Percentiles rank a stretch among this genome's conserved stretches.
Evolutionary conservation across 2,329 filamentous ascomycete species (phyloP).

Genomic region (Moelleriella libera): DNA sequence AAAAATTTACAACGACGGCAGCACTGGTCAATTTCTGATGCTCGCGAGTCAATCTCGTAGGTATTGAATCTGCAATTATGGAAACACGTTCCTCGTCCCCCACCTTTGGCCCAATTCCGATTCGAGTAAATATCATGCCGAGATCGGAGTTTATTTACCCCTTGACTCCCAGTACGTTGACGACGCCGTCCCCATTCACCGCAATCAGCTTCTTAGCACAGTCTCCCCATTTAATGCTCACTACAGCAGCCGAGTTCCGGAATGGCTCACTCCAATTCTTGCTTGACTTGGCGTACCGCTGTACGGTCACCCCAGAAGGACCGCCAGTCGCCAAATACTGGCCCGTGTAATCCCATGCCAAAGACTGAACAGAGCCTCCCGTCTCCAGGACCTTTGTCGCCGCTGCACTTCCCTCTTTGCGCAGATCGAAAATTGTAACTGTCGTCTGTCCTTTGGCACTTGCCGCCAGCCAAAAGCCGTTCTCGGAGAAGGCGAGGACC

Average conservation of each 20-base stretch:
- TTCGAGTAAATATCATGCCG: too few species aligned
- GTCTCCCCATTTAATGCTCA: constrained; percentile 64
- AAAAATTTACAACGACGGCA: too few species aligned
- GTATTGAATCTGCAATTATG: too few species aligned
- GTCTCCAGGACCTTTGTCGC: constrained; percentile 76
- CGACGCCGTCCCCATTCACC: constrained; percentile 58
- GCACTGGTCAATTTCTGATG: too few species aligned
- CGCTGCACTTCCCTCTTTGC: constrained; percentile 74
- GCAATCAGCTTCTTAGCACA: constrained; percentile 61
- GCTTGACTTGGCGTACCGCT: constrained; percentile 74
- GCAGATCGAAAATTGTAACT: constrained; percentile 81
- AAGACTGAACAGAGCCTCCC: constrained; percentile 59
- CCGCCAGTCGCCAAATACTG: constrained; percentile 82
- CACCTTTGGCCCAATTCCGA: too few species aligned
- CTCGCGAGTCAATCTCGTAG: too few species aligned
- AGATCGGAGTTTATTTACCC: constrained; percentile 17
- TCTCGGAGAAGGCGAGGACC: constrained; percentile 79
- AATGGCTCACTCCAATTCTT: constrained; percentile 87
- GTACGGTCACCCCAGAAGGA: constrained; percentile 67
- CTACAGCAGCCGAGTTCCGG: constrained; percentile 58
- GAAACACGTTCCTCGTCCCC: too few species aligned
- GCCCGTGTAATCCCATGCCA: constrained; percentile 89
- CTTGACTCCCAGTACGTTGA: constrained; percentile 54
- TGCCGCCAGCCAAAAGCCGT: constrained; percentile 89
- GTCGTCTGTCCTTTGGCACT: constrained; percentile 62